phyloP scores from a whole-genome alignment of 768 basidiomycete genomes.

The Calvatia gigantea region DNA sequence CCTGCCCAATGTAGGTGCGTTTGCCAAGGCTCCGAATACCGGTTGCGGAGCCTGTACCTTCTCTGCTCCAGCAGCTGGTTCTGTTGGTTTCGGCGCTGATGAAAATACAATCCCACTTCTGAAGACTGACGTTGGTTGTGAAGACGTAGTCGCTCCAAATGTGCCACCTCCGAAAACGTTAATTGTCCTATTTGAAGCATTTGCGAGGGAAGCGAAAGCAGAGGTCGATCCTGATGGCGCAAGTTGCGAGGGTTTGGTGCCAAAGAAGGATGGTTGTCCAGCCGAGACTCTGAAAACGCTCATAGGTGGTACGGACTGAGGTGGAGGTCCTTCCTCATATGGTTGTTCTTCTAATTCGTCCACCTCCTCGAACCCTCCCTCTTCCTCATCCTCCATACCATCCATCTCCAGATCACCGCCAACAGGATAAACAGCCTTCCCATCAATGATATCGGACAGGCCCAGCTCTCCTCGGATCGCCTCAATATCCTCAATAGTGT shows the following conservation, averaged over 20 bases:
- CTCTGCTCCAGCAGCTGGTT: slow-evolving; percentile 10
- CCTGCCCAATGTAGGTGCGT: neutral
- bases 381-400: slow-evolving; percentile 22
- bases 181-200: slow-evolving; percentile 24
- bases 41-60: neutral
- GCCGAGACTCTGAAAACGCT: neutral
- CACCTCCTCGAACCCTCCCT: slow-evolving; percentile 23
- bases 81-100: slow-evolving; percentile 17
- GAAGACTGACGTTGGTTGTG: slow-evolving; percentile 22
- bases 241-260: neutral
- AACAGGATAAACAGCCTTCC: slow-evolving; percentile 33
- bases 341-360: slow-evolving; percentile 14
- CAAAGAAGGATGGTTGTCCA: slow-evolving; percentile 1
- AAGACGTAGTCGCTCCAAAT: slow-evolving; percentile 27
- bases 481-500: slow-evolving; percentile 76
- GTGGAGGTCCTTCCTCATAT: neutral
- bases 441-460: slow-evolving; percentile 69
- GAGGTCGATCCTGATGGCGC: slow-evolving; percentile 16
- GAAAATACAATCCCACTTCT: slow-evolving; percentile 17
- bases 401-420: slow-evolving; percentile 23
- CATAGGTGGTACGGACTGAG: neutral
- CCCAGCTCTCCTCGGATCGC: slow-evolving; percentile 53
- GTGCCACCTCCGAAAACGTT: slow-evolving; percentile 34
- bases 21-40: neutral
- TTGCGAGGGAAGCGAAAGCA: slow-evolving; percentile 16